phyloP scores from a whole-genome alignment of 2,329 filamentous ascomycete genomes.

The Pestalotiopsis sp. region DNA sequence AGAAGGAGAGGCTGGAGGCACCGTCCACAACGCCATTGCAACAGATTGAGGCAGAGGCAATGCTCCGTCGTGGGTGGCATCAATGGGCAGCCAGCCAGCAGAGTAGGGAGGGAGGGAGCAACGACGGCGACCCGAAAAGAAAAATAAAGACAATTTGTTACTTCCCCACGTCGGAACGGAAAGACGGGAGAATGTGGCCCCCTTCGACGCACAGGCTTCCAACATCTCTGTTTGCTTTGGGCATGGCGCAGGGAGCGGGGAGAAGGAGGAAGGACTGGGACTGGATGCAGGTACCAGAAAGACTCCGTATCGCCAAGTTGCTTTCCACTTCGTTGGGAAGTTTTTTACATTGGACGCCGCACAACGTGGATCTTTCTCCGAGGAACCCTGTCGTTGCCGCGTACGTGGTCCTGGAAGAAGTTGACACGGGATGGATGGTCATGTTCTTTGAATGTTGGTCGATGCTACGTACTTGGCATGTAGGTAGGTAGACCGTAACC shows the following conservation, averaged over 20 bases:
- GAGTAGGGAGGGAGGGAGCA: neutral
- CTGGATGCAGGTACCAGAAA: neutral
- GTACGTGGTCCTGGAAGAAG: neutral
- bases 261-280: neutral
- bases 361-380: neutral
- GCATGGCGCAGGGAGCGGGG: neutral
- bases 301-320: neutral
- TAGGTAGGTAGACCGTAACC: too few relatives aligned
- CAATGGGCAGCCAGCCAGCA: neutral
- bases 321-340: neutral
- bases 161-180: slow-evolving; percentile 5
- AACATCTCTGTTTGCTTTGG: neutral
- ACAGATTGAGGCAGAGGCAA: neutral
- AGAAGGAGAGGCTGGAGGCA: too few relatives aligned
- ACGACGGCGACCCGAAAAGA: neutral
- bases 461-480: neutral
- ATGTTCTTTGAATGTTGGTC: neutral
- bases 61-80: neutral
- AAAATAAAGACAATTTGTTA: neutral
- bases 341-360: neutral
- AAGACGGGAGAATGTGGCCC: neutral
- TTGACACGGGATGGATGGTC: neutral
- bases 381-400: neutral
- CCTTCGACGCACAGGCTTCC: neutral
- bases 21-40: neutral